phyloP scores from a whole-genome alignment of 73 alveolate genomes.

The Paramecium octaurelia region DNA sequence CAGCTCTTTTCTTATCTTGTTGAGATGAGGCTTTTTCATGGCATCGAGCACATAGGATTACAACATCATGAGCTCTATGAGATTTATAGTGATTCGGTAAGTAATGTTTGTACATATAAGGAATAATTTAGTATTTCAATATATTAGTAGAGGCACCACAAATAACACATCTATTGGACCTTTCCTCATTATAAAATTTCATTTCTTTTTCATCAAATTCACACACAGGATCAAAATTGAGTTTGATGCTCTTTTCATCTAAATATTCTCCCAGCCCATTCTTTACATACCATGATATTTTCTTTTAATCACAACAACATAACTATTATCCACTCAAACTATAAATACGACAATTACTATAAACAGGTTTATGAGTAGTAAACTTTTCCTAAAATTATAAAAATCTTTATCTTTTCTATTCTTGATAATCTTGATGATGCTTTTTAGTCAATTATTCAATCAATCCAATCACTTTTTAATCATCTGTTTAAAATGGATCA shows the following conservation, averaged over 20 bases:
- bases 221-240: constrained; percentile 45
- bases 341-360: constrained; percentile 47
- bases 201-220: constrained; percentile 49
- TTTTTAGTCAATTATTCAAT: not conserved
- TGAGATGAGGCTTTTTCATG: constrained; percentile 89
- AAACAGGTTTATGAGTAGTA: constrained; percentile 28
- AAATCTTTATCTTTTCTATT: constrained; percentile 21
- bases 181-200: constrained; percentile 60
- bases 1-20: constrained; percentile 73
- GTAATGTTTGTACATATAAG: constrained; percentile 67
- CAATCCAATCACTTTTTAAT: not conserved
- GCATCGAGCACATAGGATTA: constrained; percentile 90
- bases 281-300: constrained; percentile 43
- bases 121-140: constrained; percentile 47
- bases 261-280: constrained; percentile 36
- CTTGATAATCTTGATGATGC: not conserved
- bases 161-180: constrained; percentile 47
- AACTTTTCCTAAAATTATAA: constrained; percentile 40
- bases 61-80: constrained; percentile 96
- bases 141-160: constrained; percentile 43
- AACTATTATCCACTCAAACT: not conserved
- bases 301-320: constrained; percentile 56
- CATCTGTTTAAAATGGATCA: not conserved
- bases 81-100: constrained; percentile 91
- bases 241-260: constrained; percentile 11